Base-by-base conservation (phyloP, 2,329 filamentous ascomycete species). In the Coniella vitis region DNA sequence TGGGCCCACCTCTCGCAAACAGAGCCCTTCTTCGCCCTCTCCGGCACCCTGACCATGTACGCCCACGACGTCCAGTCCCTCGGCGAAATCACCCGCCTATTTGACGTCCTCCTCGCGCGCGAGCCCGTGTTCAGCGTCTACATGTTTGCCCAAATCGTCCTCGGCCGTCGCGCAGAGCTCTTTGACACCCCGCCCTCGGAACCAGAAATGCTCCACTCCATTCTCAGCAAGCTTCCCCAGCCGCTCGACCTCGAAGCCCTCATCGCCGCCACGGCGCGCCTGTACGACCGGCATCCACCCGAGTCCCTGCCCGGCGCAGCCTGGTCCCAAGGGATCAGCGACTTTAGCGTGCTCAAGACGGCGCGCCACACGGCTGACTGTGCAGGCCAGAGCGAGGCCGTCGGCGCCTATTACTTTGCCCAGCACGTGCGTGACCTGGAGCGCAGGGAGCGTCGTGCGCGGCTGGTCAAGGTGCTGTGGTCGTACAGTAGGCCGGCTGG, bases 51-150 rank as follows among this genome's bases (percentile, higher is more conserved):
- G 38, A 98, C 94, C 31, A 83, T 98, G 72, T 98, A 96, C 65
- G 90, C 93, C 16, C 93, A 98, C 68, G 91, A 97, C 64, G 90
- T 98, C 53, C 84, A 93, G 65, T 83, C 85, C 37, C 96, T 95
- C 63, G 79, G 80, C 54, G 86, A 91, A 57, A 97, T 98, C 61
- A 81, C 90, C 31, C 81, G 93, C 20, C 72, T 98, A 1, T 98
- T 96, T 64, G 93, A 98, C 68, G 90, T 91, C 47, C 77, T 98
- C 41, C 75, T 98, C 4, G 88, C 91, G 3, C 81, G 80, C 42
- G 88, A 94, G 64, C 88, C 90, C n/a, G 85, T 87, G 35, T 89
- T 95, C 60, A 84, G 84, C 16, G 78, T 97, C 45, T 98, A 98
- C 65, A 76, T 97, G 47, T 97, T 95, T 67, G 89, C 90, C 1